Conservation (phyloP, 768 basidiomycete species). For the Naematelia aurantialba region DNA sequence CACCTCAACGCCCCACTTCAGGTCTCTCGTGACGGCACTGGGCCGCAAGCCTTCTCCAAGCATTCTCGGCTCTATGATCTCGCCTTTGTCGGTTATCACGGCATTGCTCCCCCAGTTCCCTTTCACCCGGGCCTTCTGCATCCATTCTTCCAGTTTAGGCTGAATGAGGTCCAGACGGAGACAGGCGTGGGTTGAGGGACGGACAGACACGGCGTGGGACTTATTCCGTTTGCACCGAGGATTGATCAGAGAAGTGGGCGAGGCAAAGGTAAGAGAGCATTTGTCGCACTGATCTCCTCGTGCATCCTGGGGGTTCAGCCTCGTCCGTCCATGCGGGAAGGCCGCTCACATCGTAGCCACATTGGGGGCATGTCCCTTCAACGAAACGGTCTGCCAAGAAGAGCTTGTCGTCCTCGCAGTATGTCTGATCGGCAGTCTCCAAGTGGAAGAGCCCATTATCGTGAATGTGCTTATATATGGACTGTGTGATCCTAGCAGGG, state of each 20-base stretch:
- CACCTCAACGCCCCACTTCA: constrained; percentile 94
- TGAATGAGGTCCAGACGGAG: constrained; percentile 79
- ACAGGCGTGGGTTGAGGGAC: constrained; percentile 85
- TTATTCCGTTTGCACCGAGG: constrained; percentile 89
- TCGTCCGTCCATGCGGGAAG: background rate
- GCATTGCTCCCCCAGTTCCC: constrained; percentile 93
- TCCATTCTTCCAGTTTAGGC: constrained; percentile 78
- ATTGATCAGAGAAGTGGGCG: constrained; percentile 81
- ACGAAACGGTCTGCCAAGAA: constrained; percentile 97
- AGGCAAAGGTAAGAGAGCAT: constrained; percentile 83
- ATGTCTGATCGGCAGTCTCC: constrained; percentile 87
- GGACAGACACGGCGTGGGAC: constrained; percentile 69
- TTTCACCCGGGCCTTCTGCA: constrained; percentile 67
- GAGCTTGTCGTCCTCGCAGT: constrained; percentile 87
- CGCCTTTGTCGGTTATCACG: constrained; percentile 81
- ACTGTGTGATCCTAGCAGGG: constrained; percentile 74
- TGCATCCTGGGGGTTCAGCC: constrained; percentile 63
- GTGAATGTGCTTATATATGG: constrained; percentile 77
- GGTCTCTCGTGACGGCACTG: constrained; percentile 86
- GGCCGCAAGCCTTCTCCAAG: constrained; percentile 74
- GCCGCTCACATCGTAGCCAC: constrained; percentile 67
- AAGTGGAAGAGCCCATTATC: constrained; percentile 72
- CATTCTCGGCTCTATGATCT: constrained; percentile 82
- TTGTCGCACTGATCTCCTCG: constrained; percentile 97
- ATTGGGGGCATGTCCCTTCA: constrained; percentile 95